Conservation (phyloP, 2,329 filamentous ascomycete genomes). For the Colletotrichum lupini region DNA sequence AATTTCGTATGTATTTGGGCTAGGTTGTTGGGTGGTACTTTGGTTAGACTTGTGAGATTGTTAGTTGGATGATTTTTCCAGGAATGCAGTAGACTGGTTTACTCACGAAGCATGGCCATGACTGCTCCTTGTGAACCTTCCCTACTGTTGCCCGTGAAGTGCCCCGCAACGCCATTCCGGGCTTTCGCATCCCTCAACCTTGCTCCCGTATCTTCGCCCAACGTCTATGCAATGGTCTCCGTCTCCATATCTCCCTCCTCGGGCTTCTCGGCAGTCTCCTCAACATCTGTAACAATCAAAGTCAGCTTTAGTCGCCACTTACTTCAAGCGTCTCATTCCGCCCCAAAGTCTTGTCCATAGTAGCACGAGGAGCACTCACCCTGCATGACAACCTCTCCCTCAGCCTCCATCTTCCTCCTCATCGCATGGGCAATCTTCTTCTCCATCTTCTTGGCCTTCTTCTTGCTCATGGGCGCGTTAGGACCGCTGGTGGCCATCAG, state of each 20-base stretch:
- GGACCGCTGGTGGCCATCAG: constrained; percentile 68
- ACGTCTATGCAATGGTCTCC: constrained; percentile 13
- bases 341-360: neutral
- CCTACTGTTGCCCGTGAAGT: neutral
- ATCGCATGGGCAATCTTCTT: constrained; percentile 63
- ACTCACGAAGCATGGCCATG: constrained; percentile 30
- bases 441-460: constrained; percentile 68
- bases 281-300: neutral
- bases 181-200: neutral
- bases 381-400: constrained; percentile 62
- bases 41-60: neutral
- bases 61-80: neutral
- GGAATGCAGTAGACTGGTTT: neutral
- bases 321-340: neutral
- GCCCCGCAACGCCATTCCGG: neutral
- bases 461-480: constrained; percentile 60
- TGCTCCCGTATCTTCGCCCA: neutral
- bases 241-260: constrained; percentile 18
- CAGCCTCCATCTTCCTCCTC: constrained; percentile 62
- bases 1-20: constrained; percentile 26
- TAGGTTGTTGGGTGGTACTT: neutral
- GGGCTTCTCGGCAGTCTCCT: neutral
- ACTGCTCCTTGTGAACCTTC: constrained; percentile 9
- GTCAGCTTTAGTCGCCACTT: neutral
- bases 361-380: constrained; percentile 43